These are phyloP conservation scores for Leccinum fallax DNA, from an alignment of 1,284 basidiomycete species.

Conservation along the genomic window DNA sequence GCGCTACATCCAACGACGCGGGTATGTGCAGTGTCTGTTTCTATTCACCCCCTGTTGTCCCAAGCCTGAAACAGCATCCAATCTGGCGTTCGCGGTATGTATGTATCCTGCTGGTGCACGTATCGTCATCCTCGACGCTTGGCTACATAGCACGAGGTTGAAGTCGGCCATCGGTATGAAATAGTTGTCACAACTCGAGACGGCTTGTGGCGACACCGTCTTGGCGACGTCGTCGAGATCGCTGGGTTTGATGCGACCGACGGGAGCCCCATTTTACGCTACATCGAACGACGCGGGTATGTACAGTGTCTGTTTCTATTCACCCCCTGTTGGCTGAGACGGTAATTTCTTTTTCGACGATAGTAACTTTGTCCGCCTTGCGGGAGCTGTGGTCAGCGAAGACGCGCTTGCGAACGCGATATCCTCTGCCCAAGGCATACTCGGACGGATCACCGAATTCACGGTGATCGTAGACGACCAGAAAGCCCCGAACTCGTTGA, in stretches of 20 bases:
- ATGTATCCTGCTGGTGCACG: background rate
- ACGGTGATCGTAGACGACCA: too few species aligned
- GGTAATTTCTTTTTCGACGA: too few species aligned
- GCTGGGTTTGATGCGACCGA: constrained; percentile 23
- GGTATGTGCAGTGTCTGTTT: too few species aligned
- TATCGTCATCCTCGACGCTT: background rate
- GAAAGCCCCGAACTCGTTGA: too few species aligned
- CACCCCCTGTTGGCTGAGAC: background rate
- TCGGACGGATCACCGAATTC: too few species aligned
- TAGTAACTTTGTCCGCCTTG: too few species aligned
- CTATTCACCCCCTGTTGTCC: too few species aligned
- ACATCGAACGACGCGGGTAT: constrained; percentile 25
- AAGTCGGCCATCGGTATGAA: constrained; percentile 23
- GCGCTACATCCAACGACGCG: too few species aligned
- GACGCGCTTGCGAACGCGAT: too few species aligned
- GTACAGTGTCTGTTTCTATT: background rate
- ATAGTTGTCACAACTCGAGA: constrained; percentile 25
- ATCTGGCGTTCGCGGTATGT: background rate
- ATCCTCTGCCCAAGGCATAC: too few species aligned
- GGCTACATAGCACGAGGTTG: constrained; percentile 18
- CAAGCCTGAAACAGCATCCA: background rate
- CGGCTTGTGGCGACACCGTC: constrained; percentile 30
- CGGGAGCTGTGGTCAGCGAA: too few species aligned
- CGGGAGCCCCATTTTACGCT: constrained; percentile 23
- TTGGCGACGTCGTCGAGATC: constrained; percentile 26